Evolutionary conservation across 2,329 filamentous ascomycete species (phyloP).

Genomic region (Fusarium agapanthi): DNA sequence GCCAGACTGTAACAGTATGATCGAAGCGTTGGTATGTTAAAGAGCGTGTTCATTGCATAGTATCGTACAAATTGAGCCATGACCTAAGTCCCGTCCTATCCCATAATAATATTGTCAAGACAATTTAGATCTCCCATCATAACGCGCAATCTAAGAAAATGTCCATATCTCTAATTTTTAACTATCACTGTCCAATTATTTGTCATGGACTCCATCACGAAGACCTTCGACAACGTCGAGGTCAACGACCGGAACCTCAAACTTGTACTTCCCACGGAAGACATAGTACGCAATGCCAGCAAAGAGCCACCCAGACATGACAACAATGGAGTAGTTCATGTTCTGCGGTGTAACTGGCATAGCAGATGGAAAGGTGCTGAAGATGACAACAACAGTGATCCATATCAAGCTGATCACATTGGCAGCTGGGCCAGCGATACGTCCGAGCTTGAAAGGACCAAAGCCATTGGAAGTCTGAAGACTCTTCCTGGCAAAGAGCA

Average conservation of each 20-base stretch:
- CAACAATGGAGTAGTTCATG: constrained; percentile 58
- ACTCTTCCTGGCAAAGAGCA: constrained; percentile 50
- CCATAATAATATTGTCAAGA: background rate
- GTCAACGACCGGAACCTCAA: constrained; percentile 24
- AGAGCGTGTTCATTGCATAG: background rate
- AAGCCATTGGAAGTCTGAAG: constrained; percentile 24
- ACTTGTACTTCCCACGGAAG: constrained; percentile 37
- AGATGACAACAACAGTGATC: constrained; percentile 54
- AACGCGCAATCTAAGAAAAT: accelerated
- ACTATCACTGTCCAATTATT: background rate
- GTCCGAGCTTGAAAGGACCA: constrained; percentile 45
- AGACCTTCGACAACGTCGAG: background rate
- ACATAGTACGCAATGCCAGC: constrained; percentile 49
- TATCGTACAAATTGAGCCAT: background rate
- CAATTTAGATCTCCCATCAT: background rate
- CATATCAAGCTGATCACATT: constrained; percentile 55
- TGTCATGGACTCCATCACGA: background rate
- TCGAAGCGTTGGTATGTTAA: background rate
- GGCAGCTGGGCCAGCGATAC: constrained; percentile 43
- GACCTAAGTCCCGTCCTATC: background rate
- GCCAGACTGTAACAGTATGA: background rate
- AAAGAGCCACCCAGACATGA: constrained; percentile 51
- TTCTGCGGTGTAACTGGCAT: constrained; percentile 52
- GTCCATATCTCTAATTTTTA: background rate
- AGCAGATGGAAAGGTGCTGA: constrained; percentile 55